phyloP scores from a whole-genome alignment of 805 yeast genomes.

The Brettanomyces bruxellensis region DNA sequence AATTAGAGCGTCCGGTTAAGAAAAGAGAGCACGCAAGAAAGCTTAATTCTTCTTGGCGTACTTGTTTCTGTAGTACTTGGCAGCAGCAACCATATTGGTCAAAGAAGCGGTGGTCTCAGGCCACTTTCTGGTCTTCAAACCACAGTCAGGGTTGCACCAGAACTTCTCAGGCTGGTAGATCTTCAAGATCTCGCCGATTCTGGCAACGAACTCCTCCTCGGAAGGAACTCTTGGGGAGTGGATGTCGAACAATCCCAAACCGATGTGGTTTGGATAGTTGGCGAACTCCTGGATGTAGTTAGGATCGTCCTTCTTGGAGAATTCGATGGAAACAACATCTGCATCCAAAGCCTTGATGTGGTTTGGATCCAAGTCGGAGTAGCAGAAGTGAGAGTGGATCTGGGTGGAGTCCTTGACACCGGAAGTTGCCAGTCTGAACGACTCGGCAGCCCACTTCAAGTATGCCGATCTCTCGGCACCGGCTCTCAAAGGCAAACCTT shows the following conservation, averaged over 20 bases:
- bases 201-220: conserved; percentile 87
- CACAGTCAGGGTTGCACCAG: conserved; percentile 99
- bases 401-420: conserved; percentile 94
- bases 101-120: conserved; percentile 91
- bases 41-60: conserved; percentile 19
- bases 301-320: conserved; percentile 99
- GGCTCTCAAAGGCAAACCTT: conserved; percentile 98
- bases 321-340: conserved; percentile 98
- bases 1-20: conserved; percentile 8
- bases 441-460: conserved; percentile 98
- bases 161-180: conserved; percentile 96
- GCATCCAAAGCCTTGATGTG: conserved; percentile 99
- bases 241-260: conserved; percentile 97
- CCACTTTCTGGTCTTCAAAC: conserved; percentile 99
- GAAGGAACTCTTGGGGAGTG: conserved; percentile 99
- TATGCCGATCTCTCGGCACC: conserved; percentile 95
- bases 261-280: conserved; percentile 98
- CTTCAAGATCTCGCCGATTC: conserved; percentile 90
- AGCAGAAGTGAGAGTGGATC: conserved; percentile 99
- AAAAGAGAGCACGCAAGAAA: neutral
- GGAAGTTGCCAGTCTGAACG: conserved; percentile 98
- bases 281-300: conserved; percentile 96
- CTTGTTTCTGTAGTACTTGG: conserved; percentile 76
- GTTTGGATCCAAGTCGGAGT: conserved; percentile 99
- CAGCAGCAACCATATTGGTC: conserved; percentile 98